phyloP scores from a whole-genome alignment of 352 stramenopile species.

The Globisporangium nunn region DNA sequence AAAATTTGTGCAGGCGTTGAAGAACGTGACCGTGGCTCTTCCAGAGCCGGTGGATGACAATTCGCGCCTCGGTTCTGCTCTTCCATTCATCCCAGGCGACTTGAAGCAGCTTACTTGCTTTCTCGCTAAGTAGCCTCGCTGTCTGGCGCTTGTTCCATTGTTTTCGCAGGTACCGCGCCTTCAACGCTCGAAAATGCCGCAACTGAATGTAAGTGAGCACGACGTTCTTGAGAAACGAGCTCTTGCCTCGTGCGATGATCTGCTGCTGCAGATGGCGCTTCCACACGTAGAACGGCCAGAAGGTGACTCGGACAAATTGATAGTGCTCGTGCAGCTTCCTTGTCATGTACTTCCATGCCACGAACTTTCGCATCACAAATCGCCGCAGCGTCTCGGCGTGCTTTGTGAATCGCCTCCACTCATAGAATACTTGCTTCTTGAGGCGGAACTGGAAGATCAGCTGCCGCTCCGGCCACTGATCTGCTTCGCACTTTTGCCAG shows the following conservation, averaged over 20 bases:
- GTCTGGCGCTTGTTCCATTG: conserved; percentile 28
- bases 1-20: conserved; percentile 47
- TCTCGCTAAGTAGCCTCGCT: conserved; percentile 20
- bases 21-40: conserved; percentile 41
- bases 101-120: conserved; percentile 7
- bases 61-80: conserved; percentile 6
- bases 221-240: conserved; percentile 41
- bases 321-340: conserved; percentile 40
- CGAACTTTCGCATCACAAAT: conserved; percentile 50
- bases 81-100: conserved; percentile 35
- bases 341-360: conserved; percentile 54
- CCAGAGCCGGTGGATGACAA: conserved; percentile 35
- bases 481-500: conserved; percentile 28
- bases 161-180: conserved; percentile 19
- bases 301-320: conserved; percentile 49
- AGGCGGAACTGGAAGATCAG: conserved; percentile 49
- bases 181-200: conserved; percentile 44
- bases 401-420: conserved; percentile 42
- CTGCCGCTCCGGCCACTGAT: conserved; percentile 52
- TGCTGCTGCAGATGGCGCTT: conserved; percentile 64
- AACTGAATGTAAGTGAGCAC: conserved; percentile 54
- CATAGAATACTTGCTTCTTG: conserved; percentile 45
- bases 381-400: conserved; percentile 25
- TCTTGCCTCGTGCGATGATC: conserved; percentile 58
- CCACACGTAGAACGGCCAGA: conserved; percentile 82